A percentile compares a stretch with the other conserved stretches of the same genome.
These are phyloP conservation scores for Hemisphaericaspora subhashii DNA, from an alignment of 1,139 yeast genomes.

Conservation along the genomic window DNA sequence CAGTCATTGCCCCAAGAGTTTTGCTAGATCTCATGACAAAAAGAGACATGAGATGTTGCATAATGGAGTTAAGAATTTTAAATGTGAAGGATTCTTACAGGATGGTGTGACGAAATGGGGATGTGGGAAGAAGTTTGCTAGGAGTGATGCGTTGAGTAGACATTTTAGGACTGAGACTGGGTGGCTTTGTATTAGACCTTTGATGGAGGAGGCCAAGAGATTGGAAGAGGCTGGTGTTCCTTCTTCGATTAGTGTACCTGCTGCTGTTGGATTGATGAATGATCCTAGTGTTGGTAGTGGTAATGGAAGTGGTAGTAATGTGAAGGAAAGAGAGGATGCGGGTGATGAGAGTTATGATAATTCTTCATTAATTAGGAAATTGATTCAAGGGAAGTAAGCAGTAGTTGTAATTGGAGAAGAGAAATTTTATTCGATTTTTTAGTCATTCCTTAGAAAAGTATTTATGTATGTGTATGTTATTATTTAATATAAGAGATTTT, in stretches of 20 bases:
- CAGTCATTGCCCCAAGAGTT: conserved; percentile 46
- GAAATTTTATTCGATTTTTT: too few species aligned
- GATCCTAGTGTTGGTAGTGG: not conserved
- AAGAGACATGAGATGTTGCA: conserved; percentile 57
- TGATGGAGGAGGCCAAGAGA: conserved; percentile 50
- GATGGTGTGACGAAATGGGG: conserved; percentile 59
- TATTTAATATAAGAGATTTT: not conserved
- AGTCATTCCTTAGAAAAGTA: not conserved
- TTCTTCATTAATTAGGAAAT: conserved; percentile 19
- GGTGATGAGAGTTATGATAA: conserved; percentile 17
- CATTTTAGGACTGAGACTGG: conserved; percentile 63
- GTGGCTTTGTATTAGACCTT: conserved; percentile 54
- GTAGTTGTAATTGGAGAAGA: not conserved
- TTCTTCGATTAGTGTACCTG: conserved; percentile 1
- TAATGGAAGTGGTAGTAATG: conserved; percentile 1
- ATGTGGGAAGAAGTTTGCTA: conserved; percentile 57
- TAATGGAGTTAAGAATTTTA: conserved; percentile 54
- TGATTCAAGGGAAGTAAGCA: conserved; percentile 18
- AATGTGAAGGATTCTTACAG: conserved; percentile 52
- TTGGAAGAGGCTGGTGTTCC: conserved; percentile 17
- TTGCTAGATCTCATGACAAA: conserved; percentile 58
- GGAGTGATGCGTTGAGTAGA: conserved; percentile 58
- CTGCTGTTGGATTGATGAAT: conserved; percentile 1
- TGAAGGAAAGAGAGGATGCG: too few species aligned
- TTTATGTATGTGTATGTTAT: not conserved